Base-by-base conservation (phyloP, 1,284 basidiomycete species). In the Termitomyces sp. region DNA sequence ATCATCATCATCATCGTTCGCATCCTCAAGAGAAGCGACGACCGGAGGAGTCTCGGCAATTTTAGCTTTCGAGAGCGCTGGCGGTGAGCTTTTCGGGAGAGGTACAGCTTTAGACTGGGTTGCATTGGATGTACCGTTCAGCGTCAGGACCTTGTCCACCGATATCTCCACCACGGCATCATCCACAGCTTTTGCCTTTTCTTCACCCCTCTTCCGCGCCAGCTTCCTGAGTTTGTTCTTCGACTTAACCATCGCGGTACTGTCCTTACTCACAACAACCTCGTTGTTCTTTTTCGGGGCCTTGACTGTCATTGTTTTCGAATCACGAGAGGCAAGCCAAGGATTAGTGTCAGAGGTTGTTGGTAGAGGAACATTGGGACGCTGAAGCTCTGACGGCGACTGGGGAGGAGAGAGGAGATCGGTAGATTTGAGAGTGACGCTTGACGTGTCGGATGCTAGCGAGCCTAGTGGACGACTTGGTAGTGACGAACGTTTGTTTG, bases 81-180 rank as follows among this genome's bases (percentile, higher is more conserved):
- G 17, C 5, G 15, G 10, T 10, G 38, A 15, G n/a, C 63, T 57
- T 50, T 58, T 42, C 43, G 52, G 55, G 12, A 17, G n/a, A 6
- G 40, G 9, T 3, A 8, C 36, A 61, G 51, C 46, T 5, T 58
- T 65, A 63, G 58, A 56, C 33, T 52, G 56, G 5, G 53, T 50
- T 21, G 54, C n/a, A 28, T 49, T 50, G 10, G 64, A 41, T 31
- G 61, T 42, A 19, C 55, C 58, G 33, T 58, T 56, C 31, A 80
- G 58, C 1, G 70, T 71, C 47, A 90, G 68, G 13, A 82, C 74
- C 28, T 79, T 74, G 54, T 82, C 74, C 56, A 83, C 64, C 8
- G 82, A 79, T 55, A 97, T 89, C 61, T 94, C 92, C 17, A 96
- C 82, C 3, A 71, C 68, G 0, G 88, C 90, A 60, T 95, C 93